Evolutionary conservation across 805 yeast genomes (phyloP), one percentile per base, ranked within the genome.

Genomic region (Diddensiella caesifluorescens): DNA sequence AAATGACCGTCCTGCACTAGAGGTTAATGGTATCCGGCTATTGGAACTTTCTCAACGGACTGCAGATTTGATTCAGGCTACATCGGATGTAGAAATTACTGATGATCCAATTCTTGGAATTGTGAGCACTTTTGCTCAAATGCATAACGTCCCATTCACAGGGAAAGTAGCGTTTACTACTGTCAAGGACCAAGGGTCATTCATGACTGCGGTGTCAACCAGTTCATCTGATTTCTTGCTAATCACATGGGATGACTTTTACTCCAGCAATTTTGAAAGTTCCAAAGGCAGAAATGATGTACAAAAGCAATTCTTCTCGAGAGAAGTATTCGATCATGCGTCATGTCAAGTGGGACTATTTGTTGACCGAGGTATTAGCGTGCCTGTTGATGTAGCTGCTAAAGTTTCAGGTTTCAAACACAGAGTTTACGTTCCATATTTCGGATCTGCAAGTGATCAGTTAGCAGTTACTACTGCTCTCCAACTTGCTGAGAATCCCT

Each of bases 21-120:
- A 61, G 5, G 63, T 77, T 35, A 70, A 68, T 49, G 81, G 77
- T 1, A 58, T 78, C 4, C 79, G 79, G 51, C 59, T 80, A 44
- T 69, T 80, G 44, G 74, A 75, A 30, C 64, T 81, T 37, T 74
- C 83, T 1, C 80, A 82, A 42, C 67, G 89, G 57, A 79, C 86
- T 0, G 77, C 85, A 0, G 84, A 81, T 57, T 62, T 81, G 39
- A 67, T 81, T 40, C 84, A 78, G 52, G 85, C 84, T 1, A 79
- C 87, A 1, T 63, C 71, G 4, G 47, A 59, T 23, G 38, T 31
- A 19, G 49, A 42, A 5, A 22, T 39, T 16, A 36, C 33, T 6
- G 36, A 46, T 15, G 52, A 48, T 41, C 45, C 50, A 2, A 31
- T 46, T 9, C 26, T 48, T 3, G 36, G 43, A 10, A 39, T 48